These are phyloP conservation scores for Ustilago loliicola DNA, from an alignment of 1,284 basidiomycete genomes.

Conservation along the genomic window DNA sequence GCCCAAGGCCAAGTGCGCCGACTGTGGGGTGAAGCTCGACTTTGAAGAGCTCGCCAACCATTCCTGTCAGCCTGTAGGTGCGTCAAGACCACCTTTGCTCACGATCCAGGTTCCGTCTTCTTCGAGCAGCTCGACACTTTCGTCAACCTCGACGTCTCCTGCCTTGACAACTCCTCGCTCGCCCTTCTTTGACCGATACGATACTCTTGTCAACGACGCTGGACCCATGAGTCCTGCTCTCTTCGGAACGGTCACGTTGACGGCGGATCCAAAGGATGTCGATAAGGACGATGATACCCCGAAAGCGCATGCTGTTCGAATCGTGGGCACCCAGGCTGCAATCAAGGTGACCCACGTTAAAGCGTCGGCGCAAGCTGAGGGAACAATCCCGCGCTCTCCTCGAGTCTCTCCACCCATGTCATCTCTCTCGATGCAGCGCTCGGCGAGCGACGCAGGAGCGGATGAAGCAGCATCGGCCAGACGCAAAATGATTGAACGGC, in stretches of 20 bases:
- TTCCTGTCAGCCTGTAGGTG: constrained; percentile 32
- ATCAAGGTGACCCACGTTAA: constrained; percentile 26
- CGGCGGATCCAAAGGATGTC: not conserved
- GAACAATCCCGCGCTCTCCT: not conserved
- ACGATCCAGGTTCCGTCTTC: constrained; percentile 35
- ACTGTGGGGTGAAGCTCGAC: constrained; percentile 54
- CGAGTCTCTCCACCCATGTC: constrained; percentile 8
- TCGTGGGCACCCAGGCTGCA: constrained; percentile 32
- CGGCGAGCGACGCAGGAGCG: constrained; percentile 24
- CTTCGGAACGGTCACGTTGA: not conserved
- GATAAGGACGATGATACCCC: constrained; percentile 31
- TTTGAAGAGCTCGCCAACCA: constrained; percentile 60
- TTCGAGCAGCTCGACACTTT: constrained; percentile 18
- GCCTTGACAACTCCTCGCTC: constrained; percentile 29
- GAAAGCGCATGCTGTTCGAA: constrained; percentile 39
- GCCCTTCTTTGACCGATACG: constrained; percentile 57
- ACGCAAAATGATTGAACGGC: constrained; percentile 53
- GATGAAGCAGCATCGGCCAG: constrained; percentile 43
- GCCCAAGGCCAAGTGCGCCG: constrained; percentile 62
- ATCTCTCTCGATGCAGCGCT: constrained; percentile 25
- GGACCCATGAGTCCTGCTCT: constrained; percentile 43
- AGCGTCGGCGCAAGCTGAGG: not conserved
- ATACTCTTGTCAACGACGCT: constrained; percentile 25
- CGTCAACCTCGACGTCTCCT: constrained; percentile 23
- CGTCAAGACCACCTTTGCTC: constrained; percentile 27